These are phyloP conservation scores for Kockovaella imperatae DNA, from an alignment of 768 basidiomycete species.

Conservation along the genomic window DNA sequence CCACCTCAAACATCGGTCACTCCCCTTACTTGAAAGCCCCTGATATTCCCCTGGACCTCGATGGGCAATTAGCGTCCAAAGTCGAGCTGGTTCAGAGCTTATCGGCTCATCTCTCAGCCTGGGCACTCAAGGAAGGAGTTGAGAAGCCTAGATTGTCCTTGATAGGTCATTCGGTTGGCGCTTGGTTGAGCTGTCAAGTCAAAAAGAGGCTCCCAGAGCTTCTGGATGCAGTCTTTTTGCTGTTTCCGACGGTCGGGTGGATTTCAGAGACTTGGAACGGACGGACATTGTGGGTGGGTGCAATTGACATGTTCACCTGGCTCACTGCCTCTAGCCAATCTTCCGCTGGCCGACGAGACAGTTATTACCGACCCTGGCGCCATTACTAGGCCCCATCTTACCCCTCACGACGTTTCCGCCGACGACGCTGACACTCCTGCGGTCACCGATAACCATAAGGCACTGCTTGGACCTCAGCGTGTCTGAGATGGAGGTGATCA, in stretches of 20 bases:
- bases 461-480: slow-evolving; percentile 57
- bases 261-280: slow-evolving; percentile 64
- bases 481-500: slow-evolving; percentile 62
- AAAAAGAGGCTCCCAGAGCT: slow-evolving; percentile 20
- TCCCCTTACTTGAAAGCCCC: slow-evolving; percentile 48
- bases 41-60: slow-evolving; percentile 44
- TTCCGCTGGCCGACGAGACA: slow-evolving; percentile 47
- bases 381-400: slow-evolving; percentile 47
- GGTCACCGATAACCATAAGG: slow-evolving; percentile 52
- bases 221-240: slow-evolving; percentile 50
- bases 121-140: slow-evolving; percentile 12
- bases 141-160: slow-evolving; percentile 19
- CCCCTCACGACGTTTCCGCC: slow-evolving; percentile 48
- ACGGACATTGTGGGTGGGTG: slow-evolving; percentile 52
- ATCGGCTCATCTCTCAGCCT: slow-evolving; percentile 13
- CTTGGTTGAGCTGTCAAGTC: slow-evolving; percentile 62
- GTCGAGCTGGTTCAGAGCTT: slow-evolving; percentile 52
- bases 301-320: background rate
- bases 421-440: slow-evolving; percentile 48
- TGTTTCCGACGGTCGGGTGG: slow-evolving; percentile 64
- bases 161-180: slow-evolving; percentile 59
- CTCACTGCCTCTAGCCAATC: slow-evolving; percentile 46
- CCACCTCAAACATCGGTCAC: slow-evolving; percentile 55
- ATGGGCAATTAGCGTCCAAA: slow-evolving; percentile 53
- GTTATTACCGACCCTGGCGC: slow-evolving; percentile 47